Evolutionary conservation across 441 rosid species (phyloP).

Genomic region (Arabidopsis hybrid): DNA sequence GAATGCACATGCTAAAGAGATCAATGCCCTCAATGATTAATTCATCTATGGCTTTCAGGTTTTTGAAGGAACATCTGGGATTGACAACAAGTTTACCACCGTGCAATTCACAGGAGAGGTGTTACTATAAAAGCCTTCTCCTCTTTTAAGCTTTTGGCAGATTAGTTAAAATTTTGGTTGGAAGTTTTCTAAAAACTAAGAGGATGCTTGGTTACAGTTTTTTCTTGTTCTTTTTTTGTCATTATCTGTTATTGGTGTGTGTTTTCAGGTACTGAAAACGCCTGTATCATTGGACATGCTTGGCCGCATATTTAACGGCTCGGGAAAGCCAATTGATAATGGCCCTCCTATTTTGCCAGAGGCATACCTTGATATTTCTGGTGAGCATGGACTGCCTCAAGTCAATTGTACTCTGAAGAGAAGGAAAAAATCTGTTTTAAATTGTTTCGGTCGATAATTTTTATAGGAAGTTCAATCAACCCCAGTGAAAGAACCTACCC

Average conservation of each 20-base stretch:
- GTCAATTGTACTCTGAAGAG: not conserved
- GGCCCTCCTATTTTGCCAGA: slow-evolving; percentile 99
- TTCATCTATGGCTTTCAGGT: slow-evolving; percentile 46
- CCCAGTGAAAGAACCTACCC: slow-evolving; percentile 99
- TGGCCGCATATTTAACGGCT: slow-evolving; percentile 98
- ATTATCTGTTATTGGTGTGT: slow-evolving; percentile 12
- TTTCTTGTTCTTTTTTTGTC: not conserved
- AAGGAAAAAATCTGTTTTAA: not conserved
- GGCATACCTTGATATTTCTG: slow-evolving; percentile 97
- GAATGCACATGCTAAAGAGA: too few species aligned
- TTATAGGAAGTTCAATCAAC: slow-evolving; percentile 91
- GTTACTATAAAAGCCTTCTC: slow-evolving; percentile 1
- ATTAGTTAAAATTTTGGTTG: not conserved
- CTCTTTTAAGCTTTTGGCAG: not conserved
- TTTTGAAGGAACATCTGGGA: slow-evolving; percentile 74
- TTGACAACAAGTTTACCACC: slow-evolving; percentile 68
- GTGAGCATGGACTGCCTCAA: slow-evolving; percentile 44
- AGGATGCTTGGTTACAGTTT: slow-evolving; percentile 1
- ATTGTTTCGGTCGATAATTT: slow-evolving; percentile 12
- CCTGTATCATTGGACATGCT: slow-evolving; percentile 99
- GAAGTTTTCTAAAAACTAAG: slow-evolving; percentile 5
- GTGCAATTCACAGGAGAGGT: slow-evolving; percentile 67
- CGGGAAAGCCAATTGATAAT: slow-evolving; percentile 99
- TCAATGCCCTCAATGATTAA: not conserved
- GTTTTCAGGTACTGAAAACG: slow-evolving; percentile 85